Base-by-base conservation (phyloP, 2,329 filamentous ascomycete genomes). In the Aspergillus pseudoglaucus region DNA sequence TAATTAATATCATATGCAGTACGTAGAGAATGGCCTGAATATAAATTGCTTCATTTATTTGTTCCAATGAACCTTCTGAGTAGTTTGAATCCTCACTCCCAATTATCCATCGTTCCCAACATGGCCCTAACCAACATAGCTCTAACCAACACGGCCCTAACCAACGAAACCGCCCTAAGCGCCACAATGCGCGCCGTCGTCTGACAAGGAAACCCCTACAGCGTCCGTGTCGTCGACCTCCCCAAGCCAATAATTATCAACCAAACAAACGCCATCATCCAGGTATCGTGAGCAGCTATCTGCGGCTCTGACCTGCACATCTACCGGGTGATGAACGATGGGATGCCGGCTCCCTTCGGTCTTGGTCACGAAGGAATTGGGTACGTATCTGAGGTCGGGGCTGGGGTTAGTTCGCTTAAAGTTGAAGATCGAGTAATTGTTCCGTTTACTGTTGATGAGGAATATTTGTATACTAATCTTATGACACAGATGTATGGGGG, bases 281-380 rank as follows among this genome's bases (percentile, higher is more conserved):
- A 59, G 9, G 58, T 70, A 42, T 64, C 65, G 4, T 59, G 54
- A 5, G 53, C 65, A 4, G 65, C 63, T 5, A 62, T 71, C 45
- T 70, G 67, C 51, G 67, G 68, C 3, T 60, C 58, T 3, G 64
- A 69, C 45, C 52, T 69, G n/a, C 67, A 69, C 47, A 56, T 52
- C 18, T 69, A 67, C 49, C 64, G 56, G 12, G 67, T 65, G 5
- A 37, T 52, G 4, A 47, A 54, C 14, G 58, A 48, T 1, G 53
- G 54, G 15, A n/a, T 20, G 5, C 20, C 54, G 0, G 46, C 54
- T 0, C 64, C 63, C 0, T 62, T 43, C 6, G 42, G 39, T 3
- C 39, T 66, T 8, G 50, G 53, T 27, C 38, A 59, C 40, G 58
- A 60, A 40, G 58, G 27, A 3, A 47, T 61, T 12, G 58, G 58